Base-by-base conservation (phyloP, 2,329 filamentous ascomycete species). In the Penicillium sclerotigenum region DNA sequence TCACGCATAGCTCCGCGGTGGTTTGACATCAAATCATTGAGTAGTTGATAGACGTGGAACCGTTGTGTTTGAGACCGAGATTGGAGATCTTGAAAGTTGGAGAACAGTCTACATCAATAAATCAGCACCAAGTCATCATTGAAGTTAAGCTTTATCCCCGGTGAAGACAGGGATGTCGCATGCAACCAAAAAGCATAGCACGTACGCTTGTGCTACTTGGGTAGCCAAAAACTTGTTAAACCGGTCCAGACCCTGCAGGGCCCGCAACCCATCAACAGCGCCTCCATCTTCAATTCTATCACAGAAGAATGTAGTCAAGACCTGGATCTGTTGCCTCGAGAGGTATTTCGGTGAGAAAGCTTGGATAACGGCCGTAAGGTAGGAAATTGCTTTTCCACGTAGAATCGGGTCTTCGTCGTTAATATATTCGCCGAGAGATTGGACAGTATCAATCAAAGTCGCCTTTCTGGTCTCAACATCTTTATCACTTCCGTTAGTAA, bases 401-500 rank as follows among this genome's bases (percentile, higher is more conserved):
- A 83, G 76, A 14, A 79, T 77, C 22, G 78, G 77, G 73, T 88
- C 84, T 65, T 87, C 84, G 69, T 86, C 83, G 62, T 87, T 87
- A 66, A 88, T 80, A 63, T 87, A 88, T 69, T 87, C 84, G 20
- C 83, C 83, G 31, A 88, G 75, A 42, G 83, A 84, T 66, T 86
- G 83, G 52, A 88, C 82, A 47, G 87, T 73, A 52, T 81, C 80
- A 54, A 88, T 78, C 33, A 88, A 76, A 63, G 83, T 86, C 50
- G 82, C 75, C 63, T 86, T 77, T 61, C 82, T 84, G 64, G 72
- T 77, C 67, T 85, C 80, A 58, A 88, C 75, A 69, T 81, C 83
- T 86, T 49, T 38, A 56, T 48, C 10, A 33, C 37, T 50, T 24
- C 37, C 38, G 47, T 59, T 62, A 61, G 40, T 57, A 36, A 60